Evolutionary conservation across 768 basidiomycete species (phyloP).

Genomic region (Coprinopsis strossmayeri): DNA sequence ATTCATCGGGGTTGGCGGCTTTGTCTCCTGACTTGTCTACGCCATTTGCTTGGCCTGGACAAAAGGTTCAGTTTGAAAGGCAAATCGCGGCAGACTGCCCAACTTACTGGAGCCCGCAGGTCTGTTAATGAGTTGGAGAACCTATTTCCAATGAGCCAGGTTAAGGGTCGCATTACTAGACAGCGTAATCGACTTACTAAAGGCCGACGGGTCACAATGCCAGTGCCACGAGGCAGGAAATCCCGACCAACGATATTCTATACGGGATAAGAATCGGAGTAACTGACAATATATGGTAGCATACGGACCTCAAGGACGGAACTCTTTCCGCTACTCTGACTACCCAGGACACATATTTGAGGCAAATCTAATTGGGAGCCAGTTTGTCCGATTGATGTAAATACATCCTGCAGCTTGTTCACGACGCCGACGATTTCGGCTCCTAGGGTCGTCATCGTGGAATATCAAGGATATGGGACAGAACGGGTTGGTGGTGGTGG

Average conservation of each 20-base stretch:
- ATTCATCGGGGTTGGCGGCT: slow-evolving; percentile 86
- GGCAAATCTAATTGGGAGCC: slow-evolving; percentile 81
- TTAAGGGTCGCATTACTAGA: slow-evolving; percentile 1
- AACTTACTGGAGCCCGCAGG: slow-evolving; percentile 35
- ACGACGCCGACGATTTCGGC: slow-evolving; percentile 74
- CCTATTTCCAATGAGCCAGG: slow-evolving; percentile 31
- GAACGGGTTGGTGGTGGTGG: slow-evolving; percentile 13
- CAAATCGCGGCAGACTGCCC: background rate
- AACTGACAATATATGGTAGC: background rate
- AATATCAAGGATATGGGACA: slow-evolving; percentile 9
- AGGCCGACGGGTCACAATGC: slow-evolving; percentile 96
- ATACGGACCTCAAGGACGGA: slow-evolving; percentile 77
- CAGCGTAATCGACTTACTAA: slow-evolving; percentile 48
- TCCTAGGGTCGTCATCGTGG: slow-evolving; percentile 56
- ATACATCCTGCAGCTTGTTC: slow-evolving; percentile 91
- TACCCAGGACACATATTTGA: slow-evolving; percentile 87
- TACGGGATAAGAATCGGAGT: slow-evolving; percentile 5
- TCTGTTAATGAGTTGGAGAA: slow-evolving; percentile 92
- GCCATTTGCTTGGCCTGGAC: slow-evolving; percentile 35
- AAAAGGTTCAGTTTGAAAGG: slow-evolving; percentile 16
- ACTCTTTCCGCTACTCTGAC: slow-evolving; percentile 92
- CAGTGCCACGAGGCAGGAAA: slow-evolving; percentile 97
- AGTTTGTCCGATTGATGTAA: slow-evolving; percentile 74
- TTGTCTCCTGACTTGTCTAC: slow-evolving; percentile 54
- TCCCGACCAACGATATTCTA: slow-evolving; percentile 98